Evolutionary conservation across 2,329 filamentous ascomycete species (phyloP), one percentile per base, ranked within the genome.

Genomic region (Talaromyces piceae): DNA sequence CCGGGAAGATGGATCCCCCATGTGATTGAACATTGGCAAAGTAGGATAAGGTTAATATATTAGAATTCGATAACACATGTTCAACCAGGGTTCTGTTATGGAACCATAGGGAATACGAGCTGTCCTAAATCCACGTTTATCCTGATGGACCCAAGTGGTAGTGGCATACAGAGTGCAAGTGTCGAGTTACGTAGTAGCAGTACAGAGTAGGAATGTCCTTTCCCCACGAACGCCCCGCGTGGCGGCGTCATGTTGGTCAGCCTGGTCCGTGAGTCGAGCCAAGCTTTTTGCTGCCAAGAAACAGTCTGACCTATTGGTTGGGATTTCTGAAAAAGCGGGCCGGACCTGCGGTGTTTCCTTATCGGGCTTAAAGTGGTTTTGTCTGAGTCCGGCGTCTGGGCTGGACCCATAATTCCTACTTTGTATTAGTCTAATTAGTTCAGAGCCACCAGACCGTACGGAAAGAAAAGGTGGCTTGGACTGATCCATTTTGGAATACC

Each of bases 151-250:
- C n/a, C n/a, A n/a, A n/a, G n/a, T n/a, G n/a, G n/a, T n/a, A n/a
- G n/a, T n/a, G n/a, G n/a, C n/a, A n/a, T n/a, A n/a, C n/a, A n/a
- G n/a, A n/a, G n/a, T n/a, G n/a, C n/a, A n/a, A n/a, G n/a, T n/a
- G n/a, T n/a, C n/a, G n/a, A n/a, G n/a, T n/a, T n/a, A n/a, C n/a
- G n/a, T n/a, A n/a, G n/a, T n/a, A n/a, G n/a, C n/a, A n/a, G n/a
- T n/a, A n/a, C n/a, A n/a, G n/a, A n/a, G n/a, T 8, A 1, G 20
- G 4, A 5, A 25, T 25, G 22, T 7, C 2, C 9, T 25, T 25
- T 43, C 23, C 39, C 39, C 39, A 43, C 39, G 39, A 23, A 43
- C 20, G 39, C 39, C 39, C 39, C 39, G 39, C 39, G 39, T 41
- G 39, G 39, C 39, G 39, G 39, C 22, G 39, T 25, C 39, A 37